Base-by-base conservation (phyloP, 768 basidiomycete species). In the Lactifluus subvellereus region DNA sequence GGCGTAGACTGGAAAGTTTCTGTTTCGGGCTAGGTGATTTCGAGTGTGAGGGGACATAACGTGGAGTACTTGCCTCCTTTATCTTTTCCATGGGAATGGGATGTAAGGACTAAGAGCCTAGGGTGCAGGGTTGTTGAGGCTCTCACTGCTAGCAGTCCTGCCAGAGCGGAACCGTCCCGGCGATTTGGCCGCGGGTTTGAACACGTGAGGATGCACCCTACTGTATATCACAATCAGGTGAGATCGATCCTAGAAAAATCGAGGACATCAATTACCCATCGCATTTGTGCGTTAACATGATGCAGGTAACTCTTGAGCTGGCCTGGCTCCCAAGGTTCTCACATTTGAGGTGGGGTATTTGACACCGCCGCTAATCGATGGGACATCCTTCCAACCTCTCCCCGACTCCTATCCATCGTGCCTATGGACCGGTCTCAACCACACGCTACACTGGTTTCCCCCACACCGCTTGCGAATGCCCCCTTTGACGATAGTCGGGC, bases 1-100 rank as follows among this genome's bases (percentile, higher is more conserved):
- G 48, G 18, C 63, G 63, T 27, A 64, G 63, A 27, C 32, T 10
- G 8, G 58, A 33, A 33, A 64, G 63, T 64, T 60, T 64, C 63
- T 64, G 54, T 18, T 32, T 30, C 5, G 22, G 18, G 9, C 18
- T 18, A 2, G 22, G n/a, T 32, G 18, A 4, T 45, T 20, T 30
- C 52, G 33, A 35, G 4, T 7, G 32, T 9, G 27, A 33, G 13
- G 10, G 32, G 33, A 40, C 11, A 13, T 22, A 35, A 11, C 16
- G 40, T 22, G 38, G 3, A 32, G 10, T 37, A 54, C 58, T 60
- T 30, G 38, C 63, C 54, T 60, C 63, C 14, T 18, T 64, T 27
- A 64, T 60, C 40, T 45, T 64, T 30, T 64, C 63, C 63, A 64
- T 64, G 42, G n/a, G 30, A 8, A 27, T 48, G 9, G 22, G 22